Conservation (phyloP, 441 rosid species). For the Raphanus hybrid region DNA sequence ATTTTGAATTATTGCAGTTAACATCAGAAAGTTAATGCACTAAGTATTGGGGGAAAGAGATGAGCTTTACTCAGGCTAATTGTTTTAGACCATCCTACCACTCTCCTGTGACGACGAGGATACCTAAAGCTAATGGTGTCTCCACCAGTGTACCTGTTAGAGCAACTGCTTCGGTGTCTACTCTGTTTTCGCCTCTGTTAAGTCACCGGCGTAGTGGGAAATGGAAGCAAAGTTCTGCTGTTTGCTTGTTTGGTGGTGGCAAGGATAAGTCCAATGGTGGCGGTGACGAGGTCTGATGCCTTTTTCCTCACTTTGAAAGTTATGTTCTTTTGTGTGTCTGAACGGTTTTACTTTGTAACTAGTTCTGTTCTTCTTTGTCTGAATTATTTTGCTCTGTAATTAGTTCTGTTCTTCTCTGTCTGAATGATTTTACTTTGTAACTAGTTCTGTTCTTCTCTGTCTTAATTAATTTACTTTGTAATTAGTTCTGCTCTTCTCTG, state of each 20-base stretch:
- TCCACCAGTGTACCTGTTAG: slow-evolving; percentile 15
- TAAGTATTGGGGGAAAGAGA: slow-evolving; percentile 35
- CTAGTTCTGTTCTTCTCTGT: neutral
- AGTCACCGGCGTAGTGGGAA: slow-evolving; percentile 39
- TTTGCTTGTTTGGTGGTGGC: slow-evolving; percentile 63
- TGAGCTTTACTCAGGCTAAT: slow-evolving; percentile 55
- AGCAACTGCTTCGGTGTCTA: slow-evolving; percentile 31
- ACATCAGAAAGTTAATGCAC: slow-evolving; percentile 10
- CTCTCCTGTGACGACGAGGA: slow-evolving; percentile 12
- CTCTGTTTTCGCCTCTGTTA: slow-evolving; percentile 42
- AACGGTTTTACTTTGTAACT: too few relatives aligned
- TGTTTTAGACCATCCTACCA: slow-evolving; percentile 37
- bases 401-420: neutral
- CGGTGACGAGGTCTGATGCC: slow-evolving; percentile 42
- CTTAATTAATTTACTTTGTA: neutral
- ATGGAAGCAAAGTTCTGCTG: slow-evolving; percentile 36
- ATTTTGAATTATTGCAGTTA: neutral
- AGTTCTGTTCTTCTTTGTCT: too few relatives aligned
- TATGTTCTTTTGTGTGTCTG: neutral
- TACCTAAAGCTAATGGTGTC: slow-evolving; percentile 9
- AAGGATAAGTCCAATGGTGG: slow-evolving; percentile 56
- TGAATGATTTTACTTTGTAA: neutral
- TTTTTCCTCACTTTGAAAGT: neutral
- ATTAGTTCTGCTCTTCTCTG: neutral
- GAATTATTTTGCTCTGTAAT: neutral